These are phyloP conservation scores for Rhizopus sp. DNA, from an alignment of 371 early-diverging fungal genomes.

Conservation along the genomic window DNA sequence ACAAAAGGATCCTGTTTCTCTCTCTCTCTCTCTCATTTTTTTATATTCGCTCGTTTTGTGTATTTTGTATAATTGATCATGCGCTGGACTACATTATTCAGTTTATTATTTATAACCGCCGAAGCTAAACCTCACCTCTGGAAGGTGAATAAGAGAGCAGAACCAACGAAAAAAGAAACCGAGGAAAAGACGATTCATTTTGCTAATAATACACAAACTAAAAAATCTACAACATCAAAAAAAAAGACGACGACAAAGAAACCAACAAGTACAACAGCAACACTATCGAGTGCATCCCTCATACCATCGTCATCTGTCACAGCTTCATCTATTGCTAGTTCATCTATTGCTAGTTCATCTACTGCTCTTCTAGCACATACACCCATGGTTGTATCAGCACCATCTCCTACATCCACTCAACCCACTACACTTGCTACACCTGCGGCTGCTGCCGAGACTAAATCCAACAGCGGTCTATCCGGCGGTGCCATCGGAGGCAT, in stretches of 20 bases:
- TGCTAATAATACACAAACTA: background rate
- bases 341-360: background rate
- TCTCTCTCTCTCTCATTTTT: background rate
- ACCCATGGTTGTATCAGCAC: too few relatives aligned
- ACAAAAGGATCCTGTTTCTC: background rate
- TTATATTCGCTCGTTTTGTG: background rate
- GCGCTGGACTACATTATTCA: too few relatives aligned
- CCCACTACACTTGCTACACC: background rate
- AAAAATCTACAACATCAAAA: constrained; percentile 2
- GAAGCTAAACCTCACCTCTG: too few relatives aligned
- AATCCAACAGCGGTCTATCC: constrained; percentile 33
- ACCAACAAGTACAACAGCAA: background rate
- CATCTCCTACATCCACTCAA: background rate
- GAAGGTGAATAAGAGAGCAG: background rate
- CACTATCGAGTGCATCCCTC: background rate
- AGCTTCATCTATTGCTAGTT: background rate
- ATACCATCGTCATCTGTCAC: background rate
- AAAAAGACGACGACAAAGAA: background rate
- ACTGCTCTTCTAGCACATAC: background rate
- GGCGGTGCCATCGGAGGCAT: constrained; percentile 56
- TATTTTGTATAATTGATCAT: constrained; percentile 1
- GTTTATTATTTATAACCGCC: too few relatives aligned
- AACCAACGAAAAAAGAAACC: background rate
- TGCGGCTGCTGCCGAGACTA: background rate
- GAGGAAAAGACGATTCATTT: background rate